Evolutionary conservation across 352 stramenopile species (phyloP), one percentile per base, ranked within the genome.

Genomic region (Phytophthora idaei): DNA sequence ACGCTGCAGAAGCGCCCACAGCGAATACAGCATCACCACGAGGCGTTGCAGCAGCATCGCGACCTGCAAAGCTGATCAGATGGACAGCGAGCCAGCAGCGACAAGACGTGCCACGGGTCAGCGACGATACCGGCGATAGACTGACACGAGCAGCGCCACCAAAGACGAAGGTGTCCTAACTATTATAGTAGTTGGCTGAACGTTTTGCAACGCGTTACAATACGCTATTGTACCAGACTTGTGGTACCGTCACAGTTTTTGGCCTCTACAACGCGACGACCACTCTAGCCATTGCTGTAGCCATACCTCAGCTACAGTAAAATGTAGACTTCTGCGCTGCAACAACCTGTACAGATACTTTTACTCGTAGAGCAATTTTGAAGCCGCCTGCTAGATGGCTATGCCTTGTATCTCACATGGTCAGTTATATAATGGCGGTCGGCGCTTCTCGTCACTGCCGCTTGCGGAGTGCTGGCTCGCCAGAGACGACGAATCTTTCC

Each of bases 31-130:
- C 52, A 78, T 61, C 49, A 93, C 81, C 61, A 91, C 82, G 39
- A 89, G 61, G 58, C 83, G 81, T 81, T 93, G 85, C 67, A 93
- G 73, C 66, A 89, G 66, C 84, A 93, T 92, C 12, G 41, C 37
- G 36, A 42, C 25, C 9, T 12, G 9, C 3, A 12, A 57, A 56
- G 45, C 15, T 17, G 36, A 37, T 49, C 25, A 51, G 6, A 56
- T 27, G 11, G 28, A 39, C 15, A 62, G 25, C 25, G 29, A 47
- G 50, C 25, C 17, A 66, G 44, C 32, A 44, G 45, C 44, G 67
- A 28, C n/a, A 48, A 47, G 41, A 10, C 14, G 49, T 21, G 17
- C 21, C n/a, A 39, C 34, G 9, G 5, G 10, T 17, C 52, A 44
- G 57, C 42, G 21, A 17, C 31, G 31, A 7, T 25, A 28, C 21